These are phyloP conservation scores for Alternaria triticina DNA, from an alignment of 2,329 filamentous ascomycete species.

Conservation along the genomic window DNA sequence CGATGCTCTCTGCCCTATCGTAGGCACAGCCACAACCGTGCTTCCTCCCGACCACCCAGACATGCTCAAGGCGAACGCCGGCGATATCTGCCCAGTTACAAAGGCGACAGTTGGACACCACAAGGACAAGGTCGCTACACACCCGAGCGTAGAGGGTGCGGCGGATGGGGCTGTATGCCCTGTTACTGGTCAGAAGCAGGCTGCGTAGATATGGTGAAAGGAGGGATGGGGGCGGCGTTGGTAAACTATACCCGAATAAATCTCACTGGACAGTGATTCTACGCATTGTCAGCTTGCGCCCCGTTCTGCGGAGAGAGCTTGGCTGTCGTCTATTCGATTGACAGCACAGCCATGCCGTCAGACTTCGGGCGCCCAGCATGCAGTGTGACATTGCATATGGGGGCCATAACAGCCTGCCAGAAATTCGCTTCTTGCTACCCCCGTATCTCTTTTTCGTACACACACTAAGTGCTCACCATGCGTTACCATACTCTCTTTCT, in stretches of 20 bases:
- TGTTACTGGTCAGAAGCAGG: constrained; percentile 47
- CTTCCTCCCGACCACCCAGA: constrained; percentile 53
- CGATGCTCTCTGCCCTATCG: constrained; percentile 53
- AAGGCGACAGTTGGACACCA: constrained; percentile 54
- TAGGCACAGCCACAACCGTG: constrained; percentile 51
- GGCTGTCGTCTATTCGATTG: too few relatives aligned
- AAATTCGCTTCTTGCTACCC: not conserved
- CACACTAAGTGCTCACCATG: not conserved
- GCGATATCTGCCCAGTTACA: constrained; percentile 52
- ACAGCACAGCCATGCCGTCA: not conserved
- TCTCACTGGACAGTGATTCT: not conserved
- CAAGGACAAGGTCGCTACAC: constrained; percentile 50
- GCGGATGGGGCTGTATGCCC: constrained; percentile 51
- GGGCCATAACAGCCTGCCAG: not conserved
- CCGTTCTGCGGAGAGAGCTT: too few relatives aligned
- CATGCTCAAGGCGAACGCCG: constrained; percentile 47
- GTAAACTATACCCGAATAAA: not conserved
- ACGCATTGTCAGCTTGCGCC: too few relatives aligned
- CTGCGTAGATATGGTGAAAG: constrained; percentile 9
- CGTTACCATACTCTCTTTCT: not conserved
- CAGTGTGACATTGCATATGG: not conserved
- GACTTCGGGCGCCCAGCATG: not conserved
- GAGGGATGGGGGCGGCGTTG: not conserved
- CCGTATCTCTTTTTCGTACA: fast-evolving
- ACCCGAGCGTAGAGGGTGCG: constrained; percentile 49